A percentile compares a stretch with the other conserved stretches of the same genome.
phyloP scores from a whole-genome alignment of 257 asterid species.

The Coffea canephora region DNA sequence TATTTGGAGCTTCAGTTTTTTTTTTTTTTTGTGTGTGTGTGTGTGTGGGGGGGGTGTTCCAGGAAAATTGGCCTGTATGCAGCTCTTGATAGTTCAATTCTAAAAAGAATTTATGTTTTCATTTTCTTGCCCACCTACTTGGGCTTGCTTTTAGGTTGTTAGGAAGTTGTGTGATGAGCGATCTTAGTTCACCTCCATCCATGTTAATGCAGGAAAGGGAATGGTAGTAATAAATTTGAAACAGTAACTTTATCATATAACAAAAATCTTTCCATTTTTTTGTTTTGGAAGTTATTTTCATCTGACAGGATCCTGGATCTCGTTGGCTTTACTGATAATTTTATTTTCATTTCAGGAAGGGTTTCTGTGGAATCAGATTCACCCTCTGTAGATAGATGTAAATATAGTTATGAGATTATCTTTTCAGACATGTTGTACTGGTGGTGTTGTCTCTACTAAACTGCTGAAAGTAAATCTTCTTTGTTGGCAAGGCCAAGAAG shows the following conservation, averaged over 20 bases:
- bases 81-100: neutral
- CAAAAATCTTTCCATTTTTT: neutral
- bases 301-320: neutral
- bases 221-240: neutral
- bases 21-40: too few species aligned
- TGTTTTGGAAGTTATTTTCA: neutral
- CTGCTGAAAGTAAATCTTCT: constrained; percentile 24
- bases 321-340: constrained; percentile 3
- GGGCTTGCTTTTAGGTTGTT: neutral
- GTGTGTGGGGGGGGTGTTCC: neutral
- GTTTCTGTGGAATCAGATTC: constrained; percentile 3
- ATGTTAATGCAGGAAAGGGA: too few species aligned
- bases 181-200: neutral
- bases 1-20: neutral
- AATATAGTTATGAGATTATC: constrained; percentile 64
- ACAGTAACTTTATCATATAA: neutral
- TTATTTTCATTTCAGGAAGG: constrained; percentile 13
- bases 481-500: constrained; percentile 38
- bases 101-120: neutral
- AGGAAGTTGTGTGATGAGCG: neutral
- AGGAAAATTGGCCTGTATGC: neutral
- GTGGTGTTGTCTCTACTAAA: constrained; percentile 25
- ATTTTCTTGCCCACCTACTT: neutral
- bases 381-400: constrained; percentile 36
- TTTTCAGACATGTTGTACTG: constrained; percentile 33